phyloP scores from a whole-genome alignment of 1,284 basidiomycete species.

The Cryptococcus jaspeensis region DNA sequence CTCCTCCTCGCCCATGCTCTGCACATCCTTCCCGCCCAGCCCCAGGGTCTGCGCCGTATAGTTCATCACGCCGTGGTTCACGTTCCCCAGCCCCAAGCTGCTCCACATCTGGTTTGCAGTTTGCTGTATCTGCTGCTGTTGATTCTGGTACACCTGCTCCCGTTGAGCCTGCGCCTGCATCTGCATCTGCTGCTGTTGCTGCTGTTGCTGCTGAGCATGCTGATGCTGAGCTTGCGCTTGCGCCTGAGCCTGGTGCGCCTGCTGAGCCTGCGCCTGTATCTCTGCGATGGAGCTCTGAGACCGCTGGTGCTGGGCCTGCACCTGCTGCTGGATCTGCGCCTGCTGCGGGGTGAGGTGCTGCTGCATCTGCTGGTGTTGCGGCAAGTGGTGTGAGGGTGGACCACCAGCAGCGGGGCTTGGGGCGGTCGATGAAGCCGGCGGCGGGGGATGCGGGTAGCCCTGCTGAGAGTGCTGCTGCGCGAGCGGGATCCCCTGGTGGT shows the following conservation, averaged over 20 bases:
- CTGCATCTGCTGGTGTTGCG: constrained; percentile 26
- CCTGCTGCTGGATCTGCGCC: constrained; percentile 19
- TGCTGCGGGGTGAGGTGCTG: constrained; percentile 21
- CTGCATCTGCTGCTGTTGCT: constrained; percentile 16
- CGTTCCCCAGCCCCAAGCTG: constrained; percentile 29
- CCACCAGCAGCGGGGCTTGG: constrained; percentile 12
- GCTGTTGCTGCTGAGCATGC: constrained; percentile 19
- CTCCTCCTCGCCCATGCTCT: constrained; percentile 34
- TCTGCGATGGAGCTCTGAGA: constrained; percentile 17
- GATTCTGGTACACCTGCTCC: constrained; percentile 27
- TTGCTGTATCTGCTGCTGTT: constrained; percentile 27
- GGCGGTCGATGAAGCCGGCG: constrained; percentile 1
- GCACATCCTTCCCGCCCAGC: constrained; percentile 32
- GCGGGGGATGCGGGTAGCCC: constrained; percentile 2
- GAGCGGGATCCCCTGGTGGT: constrained; percentile 29
- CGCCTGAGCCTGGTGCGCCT: constrained; percentile 12
- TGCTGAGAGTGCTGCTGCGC: constrained; percentile 3
- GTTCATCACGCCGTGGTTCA: constrained; percentile 38
- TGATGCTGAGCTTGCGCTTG: constrained; percentile 23
- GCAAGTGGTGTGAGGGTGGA: constrained; percentile 6
- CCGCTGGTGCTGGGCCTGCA: constrained; percentile 16
- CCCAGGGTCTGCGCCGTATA: constrained; percentile 30
- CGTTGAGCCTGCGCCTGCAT: constrained; percentile 18
- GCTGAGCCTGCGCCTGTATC: constrained; percentile 15
- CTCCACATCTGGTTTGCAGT: constrained; percentile 32